Evolutionary conservation across 768 basidiomycete species (phyloP), one percentile per base, ranked within the genome.

Genomic region (Gymnopilus junonius): DNA sequence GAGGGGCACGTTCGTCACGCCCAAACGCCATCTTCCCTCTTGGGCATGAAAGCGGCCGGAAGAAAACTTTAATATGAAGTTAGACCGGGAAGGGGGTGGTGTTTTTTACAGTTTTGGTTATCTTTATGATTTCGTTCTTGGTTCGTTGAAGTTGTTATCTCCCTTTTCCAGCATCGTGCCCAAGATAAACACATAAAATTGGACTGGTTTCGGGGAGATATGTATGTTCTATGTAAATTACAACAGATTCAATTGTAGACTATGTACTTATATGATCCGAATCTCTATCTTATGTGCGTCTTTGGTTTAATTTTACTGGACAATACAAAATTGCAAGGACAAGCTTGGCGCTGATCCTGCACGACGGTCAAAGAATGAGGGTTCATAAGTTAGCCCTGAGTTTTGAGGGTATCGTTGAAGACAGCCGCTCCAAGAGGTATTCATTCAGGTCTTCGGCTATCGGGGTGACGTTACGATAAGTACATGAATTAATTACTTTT

Each of bases 21-120:
- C 5, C 74, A 76, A 65, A 78, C 77, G 6, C 77, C 77, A 0
- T 67, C 73, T 8, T 75, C 73, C 40, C 59, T 78, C n/a, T 66
- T 78, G 40, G 77, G 76, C n/a, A 58, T 77, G 64, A 62, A 63
- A 43, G 17, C 54, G 46, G 50, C 31, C 23, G 53, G 27, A 21
- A 54, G 48, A 34, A 59, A 59, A 48, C 48, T 51, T 39, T 46
- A 45, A 58, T n/a, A n/a, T n/a, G n/a, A n/a, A 35, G 34, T 35
- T 55, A 21, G 37, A 17, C 34, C 39, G 34, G 21, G 37, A 39
- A 25, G 21, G 15, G 39, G 39, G n/a, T n/a, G n/a, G n/a, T n/a
- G n/a, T n/a, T n/a, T n/a, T 42, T 35, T 27, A 23, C 8, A 40
- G 21, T 39, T 37, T 25, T 4, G n/a, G 39, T 20, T 51, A 51